Evolutionary conservation across 2,329 filamentous ascomycete genomes (phyloP), one percentile per base, ranked within the genome.

Genomic region (Dothidotthia symphoricarpi): DNA sequence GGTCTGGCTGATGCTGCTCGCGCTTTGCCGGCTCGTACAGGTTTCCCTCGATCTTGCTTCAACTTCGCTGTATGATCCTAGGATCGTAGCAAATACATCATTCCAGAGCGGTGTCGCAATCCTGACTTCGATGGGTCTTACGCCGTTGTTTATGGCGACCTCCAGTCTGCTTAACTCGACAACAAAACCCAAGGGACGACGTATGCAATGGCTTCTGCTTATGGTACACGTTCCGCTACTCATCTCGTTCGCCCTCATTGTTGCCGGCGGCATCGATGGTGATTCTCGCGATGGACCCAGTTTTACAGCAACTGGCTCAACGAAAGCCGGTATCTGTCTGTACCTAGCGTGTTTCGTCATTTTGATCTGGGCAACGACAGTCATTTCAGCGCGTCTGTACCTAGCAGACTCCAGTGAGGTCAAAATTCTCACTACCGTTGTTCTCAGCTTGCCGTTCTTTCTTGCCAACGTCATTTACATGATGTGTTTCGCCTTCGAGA

Each of bases 121-220:
- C 29, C 47, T 65, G n/a, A 65, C 62, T 4, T 59, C 61, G 22
- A 57, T 65, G 41, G 55, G 59, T 2, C 50, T 65, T 33, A 64
- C 62, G 17, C 61, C 62, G 11, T 39, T 65, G 37, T 65, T 65
- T 39, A 63, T 65, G 62, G 45, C 59, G 4, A 65, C 62, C 6
- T 49, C 54, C 37, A 61, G 56, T 36, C 45, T 65, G 13, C 56
- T 65, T 36, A 64, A 64, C 43, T 47, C 57, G 5, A 65, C 61
- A 1, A 53, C 56, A 4, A 45, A 55, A 28, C 62, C 62, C 9
- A 65, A 65, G 37, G 62, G 62, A 28, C 50, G 62, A 19, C 57
- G 61, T 28, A 65, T 65, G 62, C 62, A 65, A 49, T 65, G 62
- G 62, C 57, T 65, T 34, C 49, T 65, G 22, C 45, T 65, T 8